Base-by-base conservation (phyloP, 179 eudicot species). In the Silene vulgaris region DNA sequence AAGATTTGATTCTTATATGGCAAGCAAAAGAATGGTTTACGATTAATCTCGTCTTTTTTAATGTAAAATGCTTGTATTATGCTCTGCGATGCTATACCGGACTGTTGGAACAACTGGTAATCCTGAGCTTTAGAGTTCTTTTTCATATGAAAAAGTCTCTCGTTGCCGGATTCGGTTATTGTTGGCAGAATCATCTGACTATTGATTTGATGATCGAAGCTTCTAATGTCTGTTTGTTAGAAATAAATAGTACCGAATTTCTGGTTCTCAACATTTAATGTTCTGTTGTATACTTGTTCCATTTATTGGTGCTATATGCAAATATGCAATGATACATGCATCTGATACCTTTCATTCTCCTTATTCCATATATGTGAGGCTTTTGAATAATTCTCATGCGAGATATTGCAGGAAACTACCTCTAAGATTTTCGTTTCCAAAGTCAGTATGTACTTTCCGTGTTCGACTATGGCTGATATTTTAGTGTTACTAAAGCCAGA, bases 11-110 rank as follows among this genome's bases (percentile, higher is more conserved):
- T 45, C 73, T 9, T 20, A 21, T 6, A 11, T 69, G 56, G 37
- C 32, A 45, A 19, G 32, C 72, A 69, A 69, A 43, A 40, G 72
- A 66, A 66, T 66, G 50, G 23, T 66, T 45, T 52, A n/a, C 0
- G 71, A 35, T 1, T 66, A 32, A 35, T 66, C 48, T 43, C 45
- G 23, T 43, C 5, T 35, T 69, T 69, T 45, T 69, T 11, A 9
- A 23, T 45, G 59, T 48, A 13, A 69, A 69, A 69, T 20, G 19
- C 17, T 69, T 48, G 35, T 45, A 0, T 43, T 9, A 17, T 69
- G 59, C 35, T 8, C 23, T 48, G 60, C 7, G 8, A 69, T 57
- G 7, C 16, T 5, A 45, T 8, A 40, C 48, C 12, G 5, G 48
- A 40, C 11, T 40, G 48, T 40, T 45, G 59, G 57, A 69, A 12